Conservation (phyloP, 331 rosid species). For the Cydonia oblonga region DNA sequence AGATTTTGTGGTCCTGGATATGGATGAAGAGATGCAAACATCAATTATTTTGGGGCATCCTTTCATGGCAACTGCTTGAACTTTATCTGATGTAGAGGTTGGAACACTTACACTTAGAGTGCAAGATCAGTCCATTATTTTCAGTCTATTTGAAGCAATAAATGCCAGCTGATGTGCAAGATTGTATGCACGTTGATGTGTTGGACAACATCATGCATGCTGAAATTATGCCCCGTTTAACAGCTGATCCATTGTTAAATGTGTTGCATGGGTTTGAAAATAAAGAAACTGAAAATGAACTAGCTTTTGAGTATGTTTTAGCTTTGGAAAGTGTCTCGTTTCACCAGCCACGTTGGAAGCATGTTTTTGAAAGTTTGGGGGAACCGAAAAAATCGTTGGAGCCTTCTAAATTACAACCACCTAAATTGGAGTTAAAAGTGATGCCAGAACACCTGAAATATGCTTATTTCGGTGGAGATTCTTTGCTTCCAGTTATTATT, state of each 20-base stretch:
- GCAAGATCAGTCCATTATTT: background rate
- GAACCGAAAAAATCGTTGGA: background rate
- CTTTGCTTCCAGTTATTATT: no score
- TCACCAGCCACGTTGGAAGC: background rate
- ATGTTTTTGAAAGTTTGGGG: background rate
- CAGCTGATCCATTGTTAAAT: background rate
- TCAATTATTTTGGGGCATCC: background rate
- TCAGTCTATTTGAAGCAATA: background rate
- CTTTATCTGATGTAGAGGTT: background rate
- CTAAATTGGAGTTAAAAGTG: no score
- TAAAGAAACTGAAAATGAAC: background rate
- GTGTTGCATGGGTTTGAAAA: background rate
- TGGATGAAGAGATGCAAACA: background rate
- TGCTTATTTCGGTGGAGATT: no score
- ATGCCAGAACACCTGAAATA: no score
- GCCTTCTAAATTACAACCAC: no score
- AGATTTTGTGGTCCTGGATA: background rate
- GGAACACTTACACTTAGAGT: background rate
- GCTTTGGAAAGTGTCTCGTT: background rate
- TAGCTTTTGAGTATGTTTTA: background rate
- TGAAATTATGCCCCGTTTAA: no score
- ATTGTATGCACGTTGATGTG: background rate
- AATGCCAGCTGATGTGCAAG: background rate
- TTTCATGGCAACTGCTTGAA: no score
- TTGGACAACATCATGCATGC: background rate